Conservation (phyloP, 2,329 filamentous ascomycete genomes). For the Seiridium cupressi region DNA sequence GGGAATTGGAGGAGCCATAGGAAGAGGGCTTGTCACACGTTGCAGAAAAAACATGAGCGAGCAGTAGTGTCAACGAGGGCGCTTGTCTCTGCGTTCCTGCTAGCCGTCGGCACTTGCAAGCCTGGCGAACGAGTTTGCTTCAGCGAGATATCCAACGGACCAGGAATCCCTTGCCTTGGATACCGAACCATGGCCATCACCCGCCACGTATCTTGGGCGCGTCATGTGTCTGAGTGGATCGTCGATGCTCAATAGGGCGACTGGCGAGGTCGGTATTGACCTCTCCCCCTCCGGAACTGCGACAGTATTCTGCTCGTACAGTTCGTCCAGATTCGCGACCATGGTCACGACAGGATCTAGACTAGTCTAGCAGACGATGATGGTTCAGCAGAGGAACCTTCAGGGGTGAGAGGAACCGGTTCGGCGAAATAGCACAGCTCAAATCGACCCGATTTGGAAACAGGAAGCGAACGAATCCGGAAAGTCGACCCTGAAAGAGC, state of each 20-base stretch:
- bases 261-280: background rate
- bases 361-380: background rate
- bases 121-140: background rate
- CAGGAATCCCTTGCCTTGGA: background rate
- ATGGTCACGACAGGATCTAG: background rate
- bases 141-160: background rate
- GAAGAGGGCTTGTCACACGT: background rate
- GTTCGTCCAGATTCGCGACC: background rate
- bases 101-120: constrained; percentile 1
- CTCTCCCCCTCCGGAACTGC: background rate
- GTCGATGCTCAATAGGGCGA: background rate
- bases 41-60: background rate
- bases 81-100: background rate
- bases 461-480: constrained; percentile 11
- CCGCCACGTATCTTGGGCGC: constrained; percentile 2
- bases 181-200: background rate
- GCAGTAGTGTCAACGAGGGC: background rate
- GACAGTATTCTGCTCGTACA: background rate
- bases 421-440: background rate
- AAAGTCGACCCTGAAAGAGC: background rate
- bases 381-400: background rate
- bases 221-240: background rate
- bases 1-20: background rate
- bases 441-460: constrained; percentile 6
- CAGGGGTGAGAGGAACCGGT: background rate